Base-by-base conservation (phyloP, 129 eudicot genomes). In the Centella asiatica region DNA sequence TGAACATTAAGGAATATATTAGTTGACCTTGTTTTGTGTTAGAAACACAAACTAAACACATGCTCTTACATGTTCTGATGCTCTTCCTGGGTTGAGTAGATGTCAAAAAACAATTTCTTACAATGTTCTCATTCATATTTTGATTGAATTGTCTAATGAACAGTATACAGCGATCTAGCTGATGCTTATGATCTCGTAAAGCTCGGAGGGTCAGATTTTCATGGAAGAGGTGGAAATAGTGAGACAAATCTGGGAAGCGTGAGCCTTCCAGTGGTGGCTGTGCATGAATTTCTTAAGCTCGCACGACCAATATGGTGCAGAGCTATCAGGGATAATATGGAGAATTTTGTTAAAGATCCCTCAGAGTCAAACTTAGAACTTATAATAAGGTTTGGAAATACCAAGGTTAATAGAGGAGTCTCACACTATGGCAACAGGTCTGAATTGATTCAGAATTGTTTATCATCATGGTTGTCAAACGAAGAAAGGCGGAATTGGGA, bases 131-230 rank as follows among this genome's bases (percentile, higher is more conserved):
- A 32, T 28, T 47, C 59, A 33, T n/a, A 19, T 29, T 33, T 46
- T 49, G 5, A 29, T 33, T 66, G 19, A 13, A 17, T 31, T 32
- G 25, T 72, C 27, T 18, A 60, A 0, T 64, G 48, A 67, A 69
- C 83, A 83, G 95, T 75, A 6, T 87, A 77, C 79, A 86, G 90
- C 54, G 98, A 90, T 29, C 78, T 87, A 34, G 95, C 98, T 17
- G 95, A 86, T 65, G 57, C 83, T 0, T 78, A 83, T 19, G 79
- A 72, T 66, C 98, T 87, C 50, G 27, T 86, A 65, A 90, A 90
- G 81, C 90, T 90, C 11, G 98, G 98, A 39, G 98, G 98, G 28
- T 87, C 98, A 20, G 97, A 90, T 73, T 90, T 70, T 68, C 95
- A 90, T 22, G 98, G 85, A 52, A 79, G 84, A 72, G 95, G 98